Conservation (phyloP, 2,329 filamentous ascomycete species). For the Nannizziopsis barbatae region DNA sequence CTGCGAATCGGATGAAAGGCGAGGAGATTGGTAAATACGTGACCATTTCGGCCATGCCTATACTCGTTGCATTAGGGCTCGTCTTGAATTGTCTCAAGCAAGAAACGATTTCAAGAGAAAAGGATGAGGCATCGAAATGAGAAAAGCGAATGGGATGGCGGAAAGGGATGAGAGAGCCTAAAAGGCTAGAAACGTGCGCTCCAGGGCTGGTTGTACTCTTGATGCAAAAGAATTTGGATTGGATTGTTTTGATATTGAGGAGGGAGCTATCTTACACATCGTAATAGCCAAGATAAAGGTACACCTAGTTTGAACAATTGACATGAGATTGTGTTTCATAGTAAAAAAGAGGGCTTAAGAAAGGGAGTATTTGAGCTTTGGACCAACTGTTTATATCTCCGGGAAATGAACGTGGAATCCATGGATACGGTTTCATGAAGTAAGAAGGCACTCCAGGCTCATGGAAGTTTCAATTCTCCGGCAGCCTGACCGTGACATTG, state of each 20-base stretch:
- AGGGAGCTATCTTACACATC: slow-evolving; percentile 30
- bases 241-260: not conserved
- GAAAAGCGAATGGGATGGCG: not conserved
- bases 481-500: not conserved
- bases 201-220: too few species aligned
- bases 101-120: not conserved
- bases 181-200: not conserved
- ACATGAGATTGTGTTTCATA: slow-evolving; percentile 24
- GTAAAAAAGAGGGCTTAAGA: too few species aligned
- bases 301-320: slow-evolving; percentile 28
- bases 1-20: slow-evolving; percentile 38
- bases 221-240: not conserved
- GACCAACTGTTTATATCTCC: too few species aligned
- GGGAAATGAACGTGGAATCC: too few species aligned
- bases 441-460: too few species aligned
- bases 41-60: slow-evolving; percentile 41
- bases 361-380: too few species aligned
- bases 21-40: slow-evolving; percentile 40
- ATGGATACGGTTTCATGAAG: too few species aligned
- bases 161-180: not conserved
- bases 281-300: slow-evolving; percentile 36
- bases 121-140: not conserved
- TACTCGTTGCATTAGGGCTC: slow-evolving; percentile 9
- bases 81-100: slow-evolving; percentile 18
- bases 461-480: not conserved